Evolutionary conservation across 2,329 filamentous ascomycete genomes (phyloP).

Genomic region (Fusarium chaquense): DNA sequence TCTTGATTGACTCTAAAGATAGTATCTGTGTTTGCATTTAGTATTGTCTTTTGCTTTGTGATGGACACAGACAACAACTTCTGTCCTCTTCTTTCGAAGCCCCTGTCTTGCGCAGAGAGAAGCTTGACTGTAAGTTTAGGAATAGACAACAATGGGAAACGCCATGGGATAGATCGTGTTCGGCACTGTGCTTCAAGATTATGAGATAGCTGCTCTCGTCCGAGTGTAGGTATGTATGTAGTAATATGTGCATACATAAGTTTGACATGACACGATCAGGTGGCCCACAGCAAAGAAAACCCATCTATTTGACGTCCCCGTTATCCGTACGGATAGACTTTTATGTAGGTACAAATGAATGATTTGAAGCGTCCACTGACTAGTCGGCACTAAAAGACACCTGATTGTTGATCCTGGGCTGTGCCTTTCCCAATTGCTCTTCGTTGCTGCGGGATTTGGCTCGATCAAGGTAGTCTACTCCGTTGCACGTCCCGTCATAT

Average conservation of each 20-base stretch:
- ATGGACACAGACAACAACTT: background rate
- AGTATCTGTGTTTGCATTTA: conserved; percentile 15
- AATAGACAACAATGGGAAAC: background rate
- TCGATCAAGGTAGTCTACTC: conserved; percentile 25
- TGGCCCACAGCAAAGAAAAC: conserved; percentile 13
- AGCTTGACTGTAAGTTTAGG: conserved; percentile 10
- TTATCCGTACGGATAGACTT: background rate
- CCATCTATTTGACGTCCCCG: background rate
- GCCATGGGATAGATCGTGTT: conserved; percentile 25
- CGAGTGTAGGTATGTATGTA: too few species aligned
- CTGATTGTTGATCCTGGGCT: conserved; percentile 20
- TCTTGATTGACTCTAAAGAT: conserved; percentile 37
- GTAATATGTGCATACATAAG: conserved; percentile 3
- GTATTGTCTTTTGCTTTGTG: conserved; percentile 2
- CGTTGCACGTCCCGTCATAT: conserved; percentile 29
- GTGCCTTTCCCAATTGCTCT: conserved; percentile 19
- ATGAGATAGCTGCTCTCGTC: conserved; percentile 6
- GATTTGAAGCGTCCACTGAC: background rate
- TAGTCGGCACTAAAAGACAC: conserved; percentile 5
- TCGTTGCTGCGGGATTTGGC: conserved; percentile 23
- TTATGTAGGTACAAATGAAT: background rate
- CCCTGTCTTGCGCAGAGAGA: conserved; percentile 20
- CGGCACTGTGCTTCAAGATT: conserved; percentile 3
- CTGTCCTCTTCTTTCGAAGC: background rate
- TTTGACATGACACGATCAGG: conserved; percentile 27